phyloP scores from a whole-genome alignment of 2,329 filamentous ascomycete species.

The Monilinia aucupariae region DNA sequence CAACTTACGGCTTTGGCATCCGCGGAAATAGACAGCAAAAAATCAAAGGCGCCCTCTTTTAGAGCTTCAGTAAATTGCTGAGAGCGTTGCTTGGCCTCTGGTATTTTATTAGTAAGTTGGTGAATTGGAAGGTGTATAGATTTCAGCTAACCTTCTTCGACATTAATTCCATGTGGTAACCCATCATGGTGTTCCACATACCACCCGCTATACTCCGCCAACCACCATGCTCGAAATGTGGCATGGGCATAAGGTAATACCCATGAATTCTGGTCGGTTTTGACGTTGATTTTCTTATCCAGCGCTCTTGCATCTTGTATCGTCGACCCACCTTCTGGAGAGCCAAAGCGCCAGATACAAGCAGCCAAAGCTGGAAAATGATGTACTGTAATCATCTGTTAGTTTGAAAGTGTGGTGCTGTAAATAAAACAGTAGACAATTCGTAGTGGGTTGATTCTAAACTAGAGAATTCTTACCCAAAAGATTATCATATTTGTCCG shows the following conservation, averaged over 20 bases:
- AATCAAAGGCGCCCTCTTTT: constrained; percentile 87
- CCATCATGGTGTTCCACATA: constrained; percentile 67
- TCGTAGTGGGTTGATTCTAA: background rate
- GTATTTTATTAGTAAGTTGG: constrained; percentile 14
- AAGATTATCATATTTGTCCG: constrained; percentile 70
- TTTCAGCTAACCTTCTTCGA: constrained; percentile 47
- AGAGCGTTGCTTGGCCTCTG: constrained; percentile 65
- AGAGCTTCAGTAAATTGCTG: constrained; percentile 70
- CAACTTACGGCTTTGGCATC: constrained; percentile 77
- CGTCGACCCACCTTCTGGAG: constrained; percentile 63
- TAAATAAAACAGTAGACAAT: background rate
- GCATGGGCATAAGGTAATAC: constrained; percentile 70
- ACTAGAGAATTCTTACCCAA: constrained; percentile 39
- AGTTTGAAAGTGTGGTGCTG: constrained; percentile 15
- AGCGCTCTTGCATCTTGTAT: constrained; percentile 65
- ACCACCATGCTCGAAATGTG: constrained; percentile 76
- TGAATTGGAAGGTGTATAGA: background rate
- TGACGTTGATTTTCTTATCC: constrained; percentile 61
- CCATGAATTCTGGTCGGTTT: constrained; percentile 65
- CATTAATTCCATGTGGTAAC: constrained; percentile 56
- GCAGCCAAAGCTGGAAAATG: constrained; percentile 74
- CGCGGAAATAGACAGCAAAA: constrained; percentile 77
- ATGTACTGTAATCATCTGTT: constrained; percentile 52
- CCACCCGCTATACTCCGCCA: constrained; percentile 87
- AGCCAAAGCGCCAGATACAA: constrained; percentile 73